Percentiles rank a stretch among this genome's conserved stretches.
phyloP scores from a whole-genome alignment of 2,329 filamentous ascomycete genomes.

The Aspergillus novofumigatus region DNA sequence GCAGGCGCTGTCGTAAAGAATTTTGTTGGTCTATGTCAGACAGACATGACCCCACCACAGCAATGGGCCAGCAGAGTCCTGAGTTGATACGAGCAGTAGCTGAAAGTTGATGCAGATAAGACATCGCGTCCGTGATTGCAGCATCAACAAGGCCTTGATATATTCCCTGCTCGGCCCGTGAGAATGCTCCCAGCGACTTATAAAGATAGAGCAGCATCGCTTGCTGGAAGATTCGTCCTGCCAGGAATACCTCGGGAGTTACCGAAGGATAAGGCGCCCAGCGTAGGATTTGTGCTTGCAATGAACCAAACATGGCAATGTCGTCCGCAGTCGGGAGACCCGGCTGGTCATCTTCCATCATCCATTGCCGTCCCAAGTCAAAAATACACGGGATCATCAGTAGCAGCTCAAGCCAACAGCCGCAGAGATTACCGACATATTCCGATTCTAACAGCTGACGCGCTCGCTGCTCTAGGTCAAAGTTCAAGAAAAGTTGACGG shows the following conservation, averaged over 20 bases:
- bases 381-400: constrained; percentile 30
- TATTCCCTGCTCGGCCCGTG: constrained; percentile 22
- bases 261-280: constrained; percentile 38
- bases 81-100: constrained; percentile 31
- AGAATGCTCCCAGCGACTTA: constrained; percentile 21
- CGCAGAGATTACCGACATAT: constrained; percentile 29
- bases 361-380: constrained; percentile 32
- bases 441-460: constrained; percentile 22
- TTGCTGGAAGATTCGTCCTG: constrained; percentile 44
- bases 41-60: constrained; percentile 27
- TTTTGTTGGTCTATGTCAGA: constrained; percentile 17
- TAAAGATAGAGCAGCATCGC: constrained; percentile 44
- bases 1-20: constrained; percentile 26
- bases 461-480: constrained; percentile 41
- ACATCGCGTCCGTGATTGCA: constrained; percentile 24
- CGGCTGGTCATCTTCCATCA: constrained; percentile 23
- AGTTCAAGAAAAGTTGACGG: constrained; percentile 32
- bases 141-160: constrained; percentile 23
- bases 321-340: constrained; percentile 36
- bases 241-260: constrained; percentile 36
- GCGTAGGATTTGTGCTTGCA: constrained; percentile 41
- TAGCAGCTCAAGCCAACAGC: constrained; percentile 29
- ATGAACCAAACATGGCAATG: constrained; percentile 42
- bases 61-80: constrained; percentile 32
- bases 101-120: constrained; percentile 21